phyloP scores from a whole-genome alignment of 2,329 filamentous ascomycete genomes.

The Penicillium janthinellum region DNA sequence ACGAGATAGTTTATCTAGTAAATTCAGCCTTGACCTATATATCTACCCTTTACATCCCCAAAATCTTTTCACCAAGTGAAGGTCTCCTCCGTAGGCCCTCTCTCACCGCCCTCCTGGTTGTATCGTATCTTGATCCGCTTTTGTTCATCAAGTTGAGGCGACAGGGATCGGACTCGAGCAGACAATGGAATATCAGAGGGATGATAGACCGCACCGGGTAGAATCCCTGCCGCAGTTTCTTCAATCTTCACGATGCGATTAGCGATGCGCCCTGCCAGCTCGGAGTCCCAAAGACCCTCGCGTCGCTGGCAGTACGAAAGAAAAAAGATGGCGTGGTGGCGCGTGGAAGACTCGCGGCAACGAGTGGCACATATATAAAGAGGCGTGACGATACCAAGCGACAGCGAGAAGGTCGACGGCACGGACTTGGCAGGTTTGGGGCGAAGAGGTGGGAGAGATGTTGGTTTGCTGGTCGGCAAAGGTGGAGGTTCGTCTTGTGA shows the following conservation, averaged over 20 bases:
- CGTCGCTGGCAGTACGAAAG: slow-evolving; percentile 61
- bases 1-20: background rate
- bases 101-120: background rate
- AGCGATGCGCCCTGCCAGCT: slow-evolving; percentile 22
- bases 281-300: slow-evolving; percentile 68
- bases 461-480: background rate
- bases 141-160: background rate
- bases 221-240: slow-evolving; percentile 17
- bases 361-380: slow-evolving; percentile 68
- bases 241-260: slow-evolving; percentile 22
- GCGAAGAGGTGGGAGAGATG: slow-evolving; percentile 10
- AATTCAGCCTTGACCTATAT: background rate
- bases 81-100: background rate
- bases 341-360: slow-evolving; percentile 60
- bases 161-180: background rate
- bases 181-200: background rate
- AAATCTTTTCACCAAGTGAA: background rate
- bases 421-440: slow-evolving; percentile 9
- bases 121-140: background rate
- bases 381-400: slow-evolving; percentile 65
- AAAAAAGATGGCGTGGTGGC: slow-evolving; percentile 63
- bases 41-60: background rate
- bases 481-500: background rate
- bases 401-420: slow-evolving; percentile 56
- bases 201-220: background rate